Evolutionary conservation across 441 rosid genomes (phyloP), one percentile per base, ranked within the genome.

Genomic region (Eutrema salsugineum): DNA sequence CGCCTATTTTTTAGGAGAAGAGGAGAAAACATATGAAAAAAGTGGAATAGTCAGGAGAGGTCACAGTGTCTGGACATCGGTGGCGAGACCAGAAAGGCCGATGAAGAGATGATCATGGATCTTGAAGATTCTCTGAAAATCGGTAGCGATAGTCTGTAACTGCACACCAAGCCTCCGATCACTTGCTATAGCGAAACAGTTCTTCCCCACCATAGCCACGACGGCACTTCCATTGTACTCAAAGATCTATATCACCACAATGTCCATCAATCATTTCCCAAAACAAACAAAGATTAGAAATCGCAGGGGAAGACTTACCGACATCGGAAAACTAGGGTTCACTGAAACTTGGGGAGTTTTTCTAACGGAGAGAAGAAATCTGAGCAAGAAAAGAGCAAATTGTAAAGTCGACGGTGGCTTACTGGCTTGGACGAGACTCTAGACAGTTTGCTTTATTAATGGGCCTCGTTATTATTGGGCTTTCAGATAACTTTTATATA

Each of bases 151-250:
- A 15, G 98, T 92, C 60, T 88, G 96, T 68, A 92, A 87, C 79
- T 90, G 96, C 22, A 92, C 91, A 6, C 96, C 96, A 6, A 92
- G 86, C 11, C 94, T 75, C 39, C 96, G 84, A 69, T 90, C 96
- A 75, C 96, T 92, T 43, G 93, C 98, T 22, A 92, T 90, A 44
- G 94, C 96, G 78, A 90, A 92, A 70, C 96, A 92, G 77, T 88
- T 88, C 84, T 90, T 92, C 14, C 97, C 97, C 10, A 92, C 96
- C 97, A 92, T 92, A 5, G 96, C 98, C 28, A 92, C 81, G 15
- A 90, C 79, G 38, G 96, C 96, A 62, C 98, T 92, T 51, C 98
- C 94, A 82, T 90, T 92, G 83, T 92, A 92, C 81, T 92, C 94
- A 63, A 85, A 86, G 86, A 90, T 88, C 96, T 90, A 84, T 53